Percentiles rank a stretch among this genome's conserved stretches.
Conservation (phyloP, 83 land plant species). For the Picea mariana region DNA sequence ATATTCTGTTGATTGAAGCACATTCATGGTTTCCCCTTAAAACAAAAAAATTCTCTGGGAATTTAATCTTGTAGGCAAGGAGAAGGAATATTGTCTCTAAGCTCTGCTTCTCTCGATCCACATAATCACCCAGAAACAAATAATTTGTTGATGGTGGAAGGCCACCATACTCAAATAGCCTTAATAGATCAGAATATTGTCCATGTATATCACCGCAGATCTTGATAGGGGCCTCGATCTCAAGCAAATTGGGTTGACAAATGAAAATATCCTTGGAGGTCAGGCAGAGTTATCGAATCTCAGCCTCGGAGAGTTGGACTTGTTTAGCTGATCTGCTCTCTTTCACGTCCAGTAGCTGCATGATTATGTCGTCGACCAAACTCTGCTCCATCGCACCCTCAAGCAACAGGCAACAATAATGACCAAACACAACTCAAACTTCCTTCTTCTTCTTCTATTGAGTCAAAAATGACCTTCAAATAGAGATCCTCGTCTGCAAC, state of each 20-base stretch:
- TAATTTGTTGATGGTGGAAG: conserved; percentile 66
- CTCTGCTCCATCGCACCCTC: conserved; percentile 16
- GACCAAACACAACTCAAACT: no score
- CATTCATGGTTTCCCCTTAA: conserved; percentile 63
- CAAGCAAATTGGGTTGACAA: conserved; percentile 65
- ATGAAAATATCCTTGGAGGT: conserved; percentile 39
- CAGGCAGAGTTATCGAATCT: no score
- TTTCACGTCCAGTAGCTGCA: no score
- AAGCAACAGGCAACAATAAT: no score
- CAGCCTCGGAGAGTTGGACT: conserved; percentile 52
- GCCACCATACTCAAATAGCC: conserved; percentile 76
- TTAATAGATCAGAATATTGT: conserved; percentile 58
- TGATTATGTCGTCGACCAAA: no score
- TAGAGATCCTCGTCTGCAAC: no score
- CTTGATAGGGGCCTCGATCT: no score
- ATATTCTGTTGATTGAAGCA: conserved; percentile 59
- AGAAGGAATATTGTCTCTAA: conserved; percentile 67
- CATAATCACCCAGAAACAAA: conserved; percentile 65
- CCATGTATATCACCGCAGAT: no score
- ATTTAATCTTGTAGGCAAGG: conserved; percentile 56
- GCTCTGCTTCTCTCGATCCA: conserved; percentile 59
- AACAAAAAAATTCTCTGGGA: conserved; percentile 64
- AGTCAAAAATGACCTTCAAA: no score
- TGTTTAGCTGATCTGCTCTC: conserved; percentile 48
- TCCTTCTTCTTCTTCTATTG: no score